These are phyloP conservation scores for Blastosporella zonata DNA, from an alignment of 1,284 basidiomycete species.

Conservation along the genomic window DNA sequence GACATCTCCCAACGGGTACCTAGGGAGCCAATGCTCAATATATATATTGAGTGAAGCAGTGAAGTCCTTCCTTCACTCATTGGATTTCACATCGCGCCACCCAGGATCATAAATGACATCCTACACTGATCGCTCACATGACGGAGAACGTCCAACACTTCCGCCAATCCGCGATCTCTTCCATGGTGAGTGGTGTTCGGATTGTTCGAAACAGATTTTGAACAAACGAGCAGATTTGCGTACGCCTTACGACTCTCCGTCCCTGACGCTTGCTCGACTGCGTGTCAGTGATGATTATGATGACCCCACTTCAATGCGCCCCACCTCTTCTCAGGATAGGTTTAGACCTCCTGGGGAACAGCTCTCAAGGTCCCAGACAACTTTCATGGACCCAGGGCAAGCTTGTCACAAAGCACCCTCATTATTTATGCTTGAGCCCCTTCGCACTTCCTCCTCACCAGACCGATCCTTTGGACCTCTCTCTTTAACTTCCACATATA, in stretches of 20 bases:
- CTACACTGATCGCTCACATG: slow-evolving; percentile 8
- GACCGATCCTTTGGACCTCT: slow-evolving; percentile 2
- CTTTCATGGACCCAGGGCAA: background rate
- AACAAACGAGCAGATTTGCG: slow-evolving; percentile 25
- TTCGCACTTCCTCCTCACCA: background rate
- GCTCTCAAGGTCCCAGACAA: background rate
- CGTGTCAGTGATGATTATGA: slow-evolving; percentile 34
- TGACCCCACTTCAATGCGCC: slow-evolving; percentile 4
- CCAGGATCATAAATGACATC: slow-evolving; percentile 15
- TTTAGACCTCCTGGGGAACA: slow-evolving; percentile 2
- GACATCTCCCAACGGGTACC: slow-evolving; percentile 7
- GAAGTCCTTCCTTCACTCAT: background rate
- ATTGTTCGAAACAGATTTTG: background rate
- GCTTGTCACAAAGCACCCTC: background rate
- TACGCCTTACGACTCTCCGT: slow-evolving; percentile 35
- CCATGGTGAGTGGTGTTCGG: slow-evolving; percentile 43
- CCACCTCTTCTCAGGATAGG: slow-evolving; percentile 1
- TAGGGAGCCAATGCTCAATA: slow-evolving; percentile 16
- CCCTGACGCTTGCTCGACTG: slow-evolving; percentile 37
- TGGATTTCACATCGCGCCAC: slow-evolving; percentile 6
- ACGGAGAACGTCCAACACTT: slow-evolving; percentile 53
- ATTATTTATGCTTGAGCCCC: background rate
- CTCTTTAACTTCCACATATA: background rate
- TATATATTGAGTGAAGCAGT: slow-evolving; percentile 12
- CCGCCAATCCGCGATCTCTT: slow-evolving; percentile 75